These are phyloP conservation scores for Mortierella sp. DNA, from an alignment of 371 early-diverging fungal species.

Conservation along the genomic window DNA sequence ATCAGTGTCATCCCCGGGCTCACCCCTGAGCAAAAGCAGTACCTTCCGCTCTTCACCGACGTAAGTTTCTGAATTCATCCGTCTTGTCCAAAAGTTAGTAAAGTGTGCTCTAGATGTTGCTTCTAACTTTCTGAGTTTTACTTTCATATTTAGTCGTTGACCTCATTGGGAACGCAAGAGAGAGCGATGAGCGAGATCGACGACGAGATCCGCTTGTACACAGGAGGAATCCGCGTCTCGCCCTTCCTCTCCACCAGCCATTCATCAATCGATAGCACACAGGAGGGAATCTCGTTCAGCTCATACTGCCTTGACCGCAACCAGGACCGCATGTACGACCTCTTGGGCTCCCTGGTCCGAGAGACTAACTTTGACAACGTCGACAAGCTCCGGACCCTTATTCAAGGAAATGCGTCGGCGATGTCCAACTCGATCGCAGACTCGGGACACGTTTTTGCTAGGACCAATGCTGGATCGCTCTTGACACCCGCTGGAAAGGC, in stretches of 20 bases:
- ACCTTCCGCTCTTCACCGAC: constrained; percentile 85
- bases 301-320: constrained; percentile 85
- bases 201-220: constrained; percentile 87
- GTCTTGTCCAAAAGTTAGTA: background rate
- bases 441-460: constrained; percentile 89
- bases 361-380: constrained; percentile 85
- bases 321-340: constrained; percentile 79
- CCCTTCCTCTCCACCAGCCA: constrained; percentile 79
- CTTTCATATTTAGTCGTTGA: constrained; percentile 65
- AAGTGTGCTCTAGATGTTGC: too few relatives aligned
- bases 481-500: constrained; percentile 70
- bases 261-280: constrained; percentile 68
- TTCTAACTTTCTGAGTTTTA: background rate
- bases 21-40: constrained; percentile 77
- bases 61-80: constrained; percentile 54
- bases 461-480: constrained; percentile 77
- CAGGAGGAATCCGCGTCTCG: constrained; percentile 88
- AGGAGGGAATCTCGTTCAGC: constrained; percentile 71
- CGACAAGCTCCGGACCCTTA: constrained; percentile 81
- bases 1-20: constrained; percentile 76
- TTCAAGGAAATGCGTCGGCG: constrained; percentile 78
- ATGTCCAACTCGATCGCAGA: constrained; percentile 88
- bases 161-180: constrained; percentile 86
- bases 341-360: constrained; percentile 77
- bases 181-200: constrained; percentile 90